Percentiles rank a stretch among this genome's conserved stretches.
Evolutionary conservation across 106 monocot species (phyloP).

Genomic region (Agapanthus africanus): DNA sequence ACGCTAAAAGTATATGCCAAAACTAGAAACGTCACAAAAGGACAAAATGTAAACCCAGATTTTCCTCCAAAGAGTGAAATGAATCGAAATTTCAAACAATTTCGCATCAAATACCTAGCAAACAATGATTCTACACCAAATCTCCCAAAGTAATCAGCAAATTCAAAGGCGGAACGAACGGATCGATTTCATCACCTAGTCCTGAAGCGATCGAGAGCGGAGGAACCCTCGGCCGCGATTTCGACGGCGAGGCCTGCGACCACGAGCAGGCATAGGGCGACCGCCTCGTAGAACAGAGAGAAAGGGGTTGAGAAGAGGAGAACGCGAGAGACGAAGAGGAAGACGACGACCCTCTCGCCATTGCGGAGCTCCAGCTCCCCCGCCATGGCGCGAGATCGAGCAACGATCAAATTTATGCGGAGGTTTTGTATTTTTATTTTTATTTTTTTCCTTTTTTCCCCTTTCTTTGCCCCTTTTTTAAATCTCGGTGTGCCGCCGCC

Average conservation of each 20-base stretch:
- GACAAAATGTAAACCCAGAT: too few species aligned
- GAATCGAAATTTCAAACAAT: neutral
- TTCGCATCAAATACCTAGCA: neutral
- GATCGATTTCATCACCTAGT: constrained; percentile 31
- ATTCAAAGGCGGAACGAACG: neutral
- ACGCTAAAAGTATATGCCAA: too few species aligned
- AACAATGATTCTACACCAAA: too few species aligned
- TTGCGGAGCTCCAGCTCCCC: constrained; percentile 45
- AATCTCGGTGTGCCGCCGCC: too few species aligned
- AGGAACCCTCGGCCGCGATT: constrained; percentile 54
- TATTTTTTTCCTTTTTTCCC: too few species aligned
- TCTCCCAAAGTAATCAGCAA: too few species aligned
- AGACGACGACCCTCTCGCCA: constrained; percentile 80
- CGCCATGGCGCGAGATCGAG: too few species aligned
- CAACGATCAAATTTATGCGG: too few species aligned
- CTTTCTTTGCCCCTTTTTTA: too few species aligned
- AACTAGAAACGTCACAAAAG: too few species aligned
- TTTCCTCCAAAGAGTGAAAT: too few species aligned
- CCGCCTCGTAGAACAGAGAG: constrained; percentile 42
- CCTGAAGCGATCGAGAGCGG: constrained; percentile 40
- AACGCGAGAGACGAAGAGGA: constrained; percentile 70
- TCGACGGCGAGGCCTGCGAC: constrained; percentile 50
- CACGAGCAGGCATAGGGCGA: constrained; percentile 53
- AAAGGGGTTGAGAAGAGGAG: constrained; percentile 41
- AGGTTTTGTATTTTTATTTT: too few species aligned